Conservation (phyloP, 257 asterid genomes). For the Solanum sitiens region DNA sequence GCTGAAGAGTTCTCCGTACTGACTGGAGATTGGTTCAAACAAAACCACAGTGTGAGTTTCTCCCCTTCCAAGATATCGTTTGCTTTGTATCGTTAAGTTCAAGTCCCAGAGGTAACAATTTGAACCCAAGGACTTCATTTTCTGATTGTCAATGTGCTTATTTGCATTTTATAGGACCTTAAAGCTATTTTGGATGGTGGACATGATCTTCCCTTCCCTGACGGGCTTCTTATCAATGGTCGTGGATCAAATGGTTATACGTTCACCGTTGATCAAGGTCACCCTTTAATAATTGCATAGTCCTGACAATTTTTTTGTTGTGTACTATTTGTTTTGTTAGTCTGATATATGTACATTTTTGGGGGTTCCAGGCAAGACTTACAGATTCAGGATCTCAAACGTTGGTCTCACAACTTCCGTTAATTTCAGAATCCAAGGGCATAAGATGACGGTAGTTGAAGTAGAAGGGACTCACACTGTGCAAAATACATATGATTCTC, state of each 20-base stretch:
- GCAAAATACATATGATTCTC: slow-evolving; percentile 20
- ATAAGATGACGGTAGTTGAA: slow-evolving; percentile 18
- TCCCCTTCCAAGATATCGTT: not conserved
- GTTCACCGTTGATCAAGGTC: slow-evolving; percentile 11
- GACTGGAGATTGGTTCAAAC: slow-evolving; percentile 24
- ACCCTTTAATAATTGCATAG: not conserved
- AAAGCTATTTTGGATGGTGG: slow-evolving; percentile 22
- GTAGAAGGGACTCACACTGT: slow-evolving; percentile 20
- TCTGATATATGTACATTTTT: not conserved
- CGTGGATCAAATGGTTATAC: slow-evolving; percentile 17
- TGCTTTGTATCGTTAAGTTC: not conserved
- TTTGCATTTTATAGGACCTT: slow-evolving; percentile 5
- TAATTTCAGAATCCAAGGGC: slow-evolving; percentile 29
- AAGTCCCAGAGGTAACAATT: not conserved
- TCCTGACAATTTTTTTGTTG: not conserved
- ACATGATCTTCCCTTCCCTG: slow-evolving; percentile 20
- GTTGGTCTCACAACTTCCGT: slow-evolving; percentile 15
- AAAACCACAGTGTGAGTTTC: slow-evolving; percentile 17
- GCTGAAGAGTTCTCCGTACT: slow-evolving; percentile 17
- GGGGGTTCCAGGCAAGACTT: slow-evolving; percentile 13
- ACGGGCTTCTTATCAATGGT: slow-evolving; percentile 20
- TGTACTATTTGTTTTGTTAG: not conserved
- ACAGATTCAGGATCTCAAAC: slow-evolving; percentile 24
- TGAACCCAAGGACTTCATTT: not conserved
- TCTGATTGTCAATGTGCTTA: not conserved